Percentiles rank a stretch among this genome's conserved stretches.
These are phyloP conservation scores for Tetragonia tetragonoides DNA, from an alignment of 148 eudicot genomes.

Conservation along the genomic window DNA sequence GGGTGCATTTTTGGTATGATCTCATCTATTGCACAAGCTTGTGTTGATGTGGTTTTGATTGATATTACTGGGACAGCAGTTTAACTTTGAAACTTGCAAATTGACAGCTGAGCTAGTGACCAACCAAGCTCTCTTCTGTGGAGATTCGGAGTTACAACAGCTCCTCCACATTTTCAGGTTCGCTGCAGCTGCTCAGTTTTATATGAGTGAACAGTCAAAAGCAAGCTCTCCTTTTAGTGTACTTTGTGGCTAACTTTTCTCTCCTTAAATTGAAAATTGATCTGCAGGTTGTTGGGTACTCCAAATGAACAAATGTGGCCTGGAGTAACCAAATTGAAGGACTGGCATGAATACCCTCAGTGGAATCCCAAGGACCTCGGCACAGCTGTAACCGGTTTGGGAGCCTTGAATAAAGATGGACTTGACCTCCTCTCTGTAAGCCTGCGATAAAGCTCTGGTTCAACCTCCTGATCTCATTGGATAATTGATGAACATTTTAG, in stretches of 20 bases:
- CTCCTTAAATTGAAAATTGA: not conserved
- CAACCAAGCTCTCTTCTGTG: slow-evolving; percentile 71
- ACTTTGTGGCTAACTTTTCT: not conserved
- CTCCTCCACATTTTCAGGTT: slow-evolving; percentile 97
- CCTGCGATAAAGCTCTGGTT: not conserved
- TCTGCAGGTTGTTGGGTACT: slow-evolving; percentile 70
- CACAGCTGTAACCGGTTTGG: slow-evolving; percentile 64
- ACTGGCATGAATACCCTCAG: slow-evolving; percentile 97
- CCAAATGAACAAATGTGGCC: slow-evolving; percentile 94
- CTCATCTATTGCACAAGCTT: not conserved
- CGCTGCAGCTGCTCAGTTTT: not conserved
- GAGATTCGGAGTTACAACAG: slow-evolving; percentile 94
- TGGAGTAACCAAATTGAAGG: slow-evolving; percentile 73
- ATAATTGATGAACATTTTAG: not conserved
- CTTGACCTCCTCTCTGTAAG: slow-evolving; percentile 63
- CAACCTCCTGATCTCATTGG: not conserved
- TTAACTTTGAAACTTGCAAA: not conserved
- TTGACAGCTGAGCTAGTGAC: slow-evolving; percentile 73
- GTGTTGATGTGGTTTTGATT: not conserved
- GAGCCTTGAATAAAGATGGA: slow-evolving; percentile 65
- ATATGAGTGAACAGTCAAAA: no score
- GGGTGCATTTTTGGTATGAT: slow-evolving; percentile 92
- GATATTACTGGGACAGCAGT: not conserved
- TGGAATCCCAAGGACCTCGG: slow-evolving; percentile 73
- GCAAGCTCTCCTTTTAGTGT: not conserved